phyloP scores from a whole-genome alignment of 768 basidiomycete genomes.

The Galerina marginata region DNA sequence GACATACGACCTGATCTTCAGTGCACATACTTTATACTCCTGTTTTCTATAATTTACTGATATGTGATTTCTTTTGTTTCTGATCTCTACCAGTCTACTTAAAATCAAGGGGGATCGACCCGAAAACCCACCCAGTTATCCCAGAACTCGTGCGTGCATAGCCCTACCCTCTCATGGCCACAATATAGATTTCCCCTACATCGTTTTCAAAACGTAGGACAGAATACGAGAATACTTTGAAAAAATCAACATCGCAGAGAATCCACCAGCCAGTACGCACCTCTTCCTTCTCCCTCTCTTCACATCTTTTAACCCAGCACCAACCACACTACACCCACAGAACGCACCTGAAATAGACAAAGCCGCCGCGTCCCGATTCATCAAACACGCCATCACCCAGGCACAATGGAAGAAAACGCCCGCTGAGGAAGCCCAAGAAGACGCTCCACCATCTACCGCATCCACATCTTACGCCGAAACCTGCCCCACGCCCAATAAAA shows the following conservation, averaged over 20 bases:
- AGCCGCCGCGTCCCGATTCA: slow-evolving; percentile 80
- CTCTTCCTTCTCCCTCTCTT: background rate
- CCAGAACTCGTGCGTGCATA: slow-evolving; percentile 61
- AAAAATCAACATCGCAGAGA: slow-evolving; percentile 80
- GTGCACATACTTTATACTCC: slow-evolving; percentile 46
- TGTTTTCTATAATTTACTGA: background rate
- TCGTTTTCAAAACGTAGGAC: slow-evolving; percentile 49
- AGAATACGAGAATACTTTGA: slow-evolving; percentile 82
- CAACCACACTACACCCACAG: slow-evolving; percentile 28
- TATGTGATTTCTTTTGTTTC: slow-evolving; percentile 4
- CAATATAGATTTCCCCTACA: background rate
- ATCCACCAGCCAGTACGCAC: slow-evolving; percentile 59
- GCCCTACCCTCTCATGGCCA: too few relatives aligned
- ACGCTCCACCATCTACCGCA: background rate
- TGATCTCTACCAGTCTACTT: slow-evolving; percentile 65
- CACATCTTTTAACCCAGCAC: slow-evolving; percentile 7
- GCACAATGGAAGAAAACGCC: slow-evolving; percentile 46
- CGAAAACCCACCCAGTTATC: slow-evolving; percentile 77
- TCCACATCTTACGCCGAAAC: background rate
- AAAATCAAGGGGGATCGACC: slow-evolving; percentile 80
- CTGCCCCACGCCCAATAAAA: slow-evolving; percentile 44
- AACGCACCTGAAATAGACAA: slow-evolving; percentile 68
- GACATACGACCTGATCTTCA: slow-evolving; percentile 84
- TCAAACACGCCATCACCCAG: slow-evolving; percentile 81
- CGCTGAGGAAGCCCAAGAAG: slow-evolving; percentile 35